Evolutionary conservation across 768 basidiomycete species (phyloP).

Genomic region (Auricularia sp.): DNA sequence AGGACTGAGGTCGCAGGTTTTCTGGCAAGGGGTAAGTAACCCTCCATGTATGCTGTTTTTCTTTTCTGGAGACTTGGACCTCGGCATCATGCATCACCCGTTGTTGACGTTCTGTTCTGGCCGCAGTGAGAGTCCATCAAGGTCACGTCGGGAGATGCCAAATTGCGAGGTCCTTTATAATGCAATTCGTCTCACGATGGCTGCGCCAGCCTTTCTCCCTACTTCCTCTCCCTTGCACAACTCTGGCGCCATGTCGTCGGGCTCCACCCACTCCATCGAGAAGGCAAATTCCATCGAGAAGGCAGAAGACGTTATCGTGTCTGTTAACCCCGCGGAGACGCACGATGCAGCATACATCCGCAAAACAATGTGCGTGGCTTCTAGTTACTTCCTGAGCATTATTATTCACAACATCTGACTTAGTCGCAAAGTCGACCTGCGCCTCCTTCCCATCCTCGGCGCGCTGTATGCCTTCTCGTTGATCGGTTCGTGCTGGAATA

Average conservation of each 20-base stretch:
- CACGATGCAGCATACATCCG: neutral
- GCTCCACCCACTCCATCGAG: neutral
- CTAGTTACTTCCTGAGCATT: neutral
- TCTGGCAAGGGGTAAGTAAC: no score
- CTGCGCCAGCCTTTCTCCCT: neutral
- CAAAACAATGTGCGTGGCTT: neutral
- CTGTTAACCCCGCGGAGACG: neutral
- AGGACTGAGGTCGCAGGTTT: no score
- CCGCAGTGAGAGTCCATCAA: no score
- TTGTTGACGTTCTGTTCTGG: no score
- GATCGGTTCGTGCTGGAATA: slow-evolving; percentile 7
- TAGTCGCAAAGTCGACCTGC: slow-evolving; percentile 1
- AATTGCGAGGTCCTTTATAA: no score
- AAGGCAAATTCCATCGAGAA: neutral
- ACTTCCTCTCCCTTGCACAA: neutral
- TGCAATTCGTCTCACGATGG: no score
- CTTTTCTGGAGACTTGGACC: no score
- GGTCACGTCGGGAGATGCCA: no score
- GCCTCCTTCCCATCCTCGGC: slow-evolving; percentile 6
- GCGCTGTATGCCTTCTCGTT: slow-evolving; percentile 4
- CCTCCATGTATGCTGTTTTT: no score
- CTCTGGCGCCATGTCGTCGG: neutral
- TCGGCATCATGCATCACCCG: no score
- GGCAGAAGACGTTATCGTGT: neutral
- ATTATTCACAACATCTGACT: neutral